Conservation (phyloP, 1,284 basidiomycete species). For the Mycena citricolor region DNA sequence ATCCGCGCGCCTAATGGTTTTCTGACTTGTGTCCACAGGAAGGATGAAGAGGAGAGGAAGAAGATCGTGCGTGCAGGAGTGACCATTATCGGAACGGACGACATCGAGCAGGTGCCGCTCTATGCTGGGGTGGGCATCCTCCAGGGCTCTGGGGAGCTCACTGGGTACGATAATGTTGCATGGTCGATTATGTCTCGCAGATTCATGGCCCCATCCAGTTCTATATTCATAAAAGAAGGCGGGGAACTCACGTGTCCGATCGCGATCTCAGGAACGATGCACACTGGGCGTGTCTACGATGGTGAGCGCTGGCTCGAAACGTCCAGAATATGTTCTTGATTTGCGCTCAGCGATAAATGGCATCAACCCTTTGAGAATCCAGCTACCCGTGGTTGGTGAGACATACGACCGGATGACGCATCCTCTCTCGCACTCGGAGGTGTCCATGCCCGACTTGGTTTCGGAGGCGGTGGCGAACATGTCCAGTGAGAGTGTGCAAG, state of each 20-base stretch:
- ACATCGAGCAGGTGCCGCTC: slow-evolving; percentile 10
- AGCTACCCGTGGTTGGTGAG: slow-evolving; percentile 19
- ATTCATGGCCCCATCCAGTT: neutral
- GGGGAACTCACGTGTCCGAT: slow-evolving; percentile 6
- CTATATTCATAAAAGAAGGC: slow-evolving; percentile 10
- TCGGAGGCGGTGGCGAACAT: slow-evolving; percentile 5
- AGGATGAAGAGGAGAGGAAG: slow-evolving; percentile 15
- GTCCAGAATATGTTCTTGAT: neutral
- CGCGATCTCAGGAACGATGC: slow-evolving; percentile 19
- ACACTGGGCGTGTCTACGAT: slow-evolving; percentile 9
- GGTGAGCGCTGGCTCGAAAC: slow-evolving; percentile 2
- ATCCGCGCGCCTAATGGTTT: neutral
- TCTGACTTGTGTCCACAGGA: neutral
- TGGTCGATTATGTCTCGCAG: neutral
- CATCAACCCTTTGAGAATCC: neutral
- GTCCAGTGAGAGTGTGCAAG: slow-evolving; percentile 11
- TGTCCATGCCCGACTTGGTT: slow-evolving; percentile 1
- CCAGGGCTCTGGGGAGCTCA: slow-evolving; percentile 20
- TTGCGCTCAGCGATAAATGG: slow-evolving; percentile 2
- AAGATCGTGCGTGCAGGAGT: slow-evolving; percentile 20
- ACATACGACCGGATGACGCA: slow-evolving; percentile 22
- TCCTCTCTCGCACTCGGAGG: slow-evolving; percentile 11
- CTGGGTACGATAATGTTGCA: slow-evolving; percentile 4
- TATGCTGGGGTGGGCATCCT: slow-evolving; percentile 17
- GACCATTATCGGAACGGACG: slow-evolving; percentile 17